phyloP scores from a whole-genome alignment of 306 rosid species.

The Sphenostylis stenocarpa region DNA sequence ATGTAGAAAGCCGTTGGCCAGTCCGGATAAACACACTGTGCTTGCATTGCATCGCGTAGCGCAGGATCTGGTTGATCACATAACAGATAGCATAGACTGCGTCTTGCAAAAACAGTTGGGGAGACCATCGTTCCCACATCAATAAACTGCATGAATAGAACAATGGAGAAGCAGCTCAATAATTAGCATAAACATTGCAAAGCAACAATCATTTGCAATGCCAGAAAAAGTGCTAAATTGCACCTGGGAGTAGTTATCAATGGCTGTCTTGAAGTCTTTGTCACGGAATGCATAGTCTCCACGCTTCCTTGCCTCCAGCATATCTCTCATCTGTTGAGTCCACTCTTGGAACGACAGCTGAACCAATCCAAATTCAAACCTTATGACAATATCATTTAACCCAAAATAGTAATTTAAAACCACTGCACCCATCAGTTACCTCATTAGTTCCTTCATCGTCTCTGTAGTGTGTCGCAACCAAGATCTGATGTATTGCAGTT shows the following conservation, averaged over 20 bases:
- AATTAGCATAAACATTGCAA: constrained; percentile 4
- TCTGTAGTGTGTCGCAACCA: constrained; percentile 81
- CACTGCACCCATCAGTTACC: constrained; percentile 48
- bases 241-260: constrained; percentile 97
- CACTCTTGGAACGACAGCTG: constrained; percentile 99
- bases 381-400: constrained; percentile 28
- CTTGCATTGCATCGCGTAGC: constrained; percentile 98
- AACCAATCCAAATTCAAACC: constrained; percentile 41
- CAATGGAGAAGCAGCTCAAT: constrained; percentile 10
- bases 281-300: constrained; percentile 95
- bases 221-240: constrained; percentile 24
- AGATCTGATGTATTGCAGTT: constrained; percentile 96
- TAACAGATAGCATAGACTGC: constrained; percentile 90
- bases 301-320: constrained; percentile 93
- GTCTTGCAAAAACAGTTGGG: constrained; percentile 92
- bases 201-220: constrained; percentile 15
- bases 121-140: constrained; percentile 93
- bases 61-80: constrained; percentile 94
- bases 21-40: constrained; percentile 88
- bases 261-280: constrained; percentile 81
- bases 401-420: constrained; percentile 21
- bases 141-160: constrained; percentile 71
- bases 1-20: constrained; percentile 98
- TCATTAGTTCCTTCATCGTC: constrained; percentile 97
- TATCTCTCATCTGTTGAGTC: constrained; percentile 99